A percentile compares a stretch with the other conserved stretches of the same genome.
These are phyloP conservation scores for Populus tomentosa DNA, from an alignment of 441 rosid genomes.

Conservation along the genomic window DNA sequence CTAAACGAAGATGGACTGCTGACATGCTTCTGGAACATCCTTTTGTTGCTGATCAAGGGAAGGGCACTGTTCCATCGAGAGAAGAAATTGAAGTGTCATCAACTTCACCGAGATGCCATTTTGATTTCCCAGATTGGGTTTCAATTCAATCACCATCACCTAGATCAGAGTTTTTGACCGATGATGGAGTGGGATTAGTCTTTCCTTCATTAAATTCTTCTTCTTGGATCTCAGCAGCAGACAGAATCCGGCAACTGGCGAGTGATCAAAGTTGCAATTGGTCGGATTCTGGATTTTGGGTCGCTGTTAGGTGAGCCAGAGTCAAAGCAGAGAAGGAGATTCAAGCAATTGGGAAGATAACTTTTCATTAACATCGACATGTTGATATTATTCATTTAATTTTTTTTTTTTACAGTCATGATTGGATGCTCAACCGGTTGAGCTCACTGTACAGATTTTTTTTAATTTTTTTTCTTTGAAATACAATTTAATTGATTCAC, in stretches of 20 bases:
- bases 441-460: neutral
- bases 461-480: neutral
- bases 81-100: conserved; percentile 11
- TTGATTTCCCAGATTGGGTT: conserved; percentile 51
- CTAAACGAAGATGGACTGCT: conserved; percentile 67
- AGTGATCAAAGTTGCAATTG: conserved; percentile 35
- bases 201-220: conserved; percentile 14
- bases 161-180: neutral
- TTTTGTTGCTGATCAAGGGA: conserved; percentile 34
- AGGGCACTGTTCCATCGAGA: conserved; percentile 11
- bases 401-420: neutral
- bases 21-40: conserved; percentile 73
- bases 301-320: conserved; percentile 39
- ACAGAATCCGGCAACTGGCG: conserved; percentile 36
- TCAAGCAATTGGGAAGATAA: conserved; percentile 4
- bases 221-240: conserved; percentile 20
- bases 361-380: conserved; percentile 1
- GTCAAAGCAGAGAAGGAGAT: neutral
- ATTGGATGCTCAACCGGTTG: neutral
- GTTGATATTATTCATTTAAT: neutral
- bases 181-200: neutral
- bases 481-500: neutral
- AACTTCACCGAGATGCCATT: conserved; percentile 52
- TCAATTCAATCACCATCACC: conserved; percentile 36
- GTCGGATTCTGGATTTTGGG: conserved; percentile 51